phyloP scores from a whole-genome alignment of 192 early-diverging fungal genomes.

The Linderina pennispora region DNA sequence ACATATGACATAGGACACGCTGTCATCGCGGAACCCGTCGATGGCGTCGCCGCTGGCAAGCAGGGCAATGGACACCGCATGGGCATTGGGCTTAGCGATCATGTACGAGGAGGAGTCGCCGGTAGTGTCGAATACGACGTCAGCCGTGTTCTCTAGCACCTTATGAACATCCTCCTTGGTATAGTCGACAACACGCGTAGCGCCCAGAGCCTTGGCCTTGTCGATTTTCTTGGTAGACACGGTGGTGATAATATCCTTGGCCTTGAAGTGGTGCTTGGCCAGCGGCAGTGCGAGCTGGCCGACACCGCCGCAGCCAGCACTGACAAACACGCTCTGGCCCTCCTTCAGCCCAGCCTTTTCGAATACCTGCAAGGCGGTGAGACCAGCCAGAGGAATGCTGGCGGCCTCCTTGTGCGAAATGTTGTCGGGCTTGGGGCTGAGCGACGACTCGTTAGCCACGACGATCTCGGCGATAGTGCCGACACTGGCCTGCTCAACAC shows the following conservation, averaged over 20 bases:
- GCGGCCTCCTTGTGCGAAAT: conserved; percentile 44
- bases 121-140: conserved; percentile 39
- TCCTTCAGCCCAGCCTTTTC: conserved; percentile 13
- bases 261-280: conserved; percentile 39
- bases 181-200: conserved; percentile 49
- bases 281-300: conserved; percentile 49
- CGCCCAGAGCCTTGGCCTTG: conserved; percentile 39
- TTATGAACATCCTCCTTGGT: conserved; percentile 18
- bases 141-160: conserved; percentile 22
- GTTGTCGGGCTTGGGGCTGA: conserved; percentile 26
- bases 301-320: conserved; percentile 52
- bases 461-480: conserved; percentile 37
- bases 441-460: conserved; percentile 9
- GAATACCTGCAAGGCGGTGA: conserved; percentile 49
- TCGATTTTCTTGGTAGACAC: conserved; percentile 45
- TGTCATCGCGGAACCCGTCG: conserved; percentile 7
- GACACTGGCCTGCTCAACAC: conserved; percentile 2
- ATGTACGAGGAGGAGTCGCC: conserved; percentile 24
- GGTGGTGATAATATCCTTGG: conserved; percentile 44
- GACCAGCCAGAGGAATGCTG: conserved; percentile 45
- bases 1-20: conserved; percentile 6
- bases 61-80: conserved; percentile 25
- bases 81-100: conserved; percentile 16
- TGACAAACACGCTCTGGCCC: conserved; percentile 41
- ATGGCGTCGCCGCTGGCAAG: conserved; percentile 14